A percentile compares a stretch with the other conserved stretches of the same genome.
Conservation (phyloP, 2,329 filamentous ascomycete species). For the Fusarium abutilonis region DNA sequence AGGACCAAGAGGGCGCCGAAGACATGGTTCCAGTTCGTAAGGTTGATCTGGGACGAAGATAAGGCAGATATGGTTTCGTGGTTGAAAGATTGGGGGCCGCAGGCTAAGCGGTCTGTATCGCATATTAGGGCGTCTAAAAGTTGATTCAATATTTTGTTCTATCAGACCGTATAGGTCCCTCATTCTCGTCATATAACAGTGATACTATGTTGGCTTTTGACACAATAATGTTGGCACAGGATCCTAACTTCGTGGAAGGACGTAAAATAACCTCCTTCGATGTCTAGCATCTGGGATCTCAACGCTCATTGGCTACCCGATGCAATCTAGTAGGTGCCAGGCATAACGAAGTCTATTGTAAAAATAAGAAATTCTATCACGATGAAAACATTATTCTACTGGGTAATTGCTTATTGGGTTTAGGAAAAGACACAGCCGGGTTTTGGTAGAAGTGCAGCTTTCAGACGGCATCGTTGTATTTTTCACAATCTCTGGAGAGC, state of each 20-base stretch:
- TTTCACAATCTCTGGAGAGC: no score
- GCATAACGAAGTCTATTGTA: no score
- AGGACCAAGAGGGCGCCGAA: constrained; percentile 45
- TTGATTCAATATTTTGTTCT: constrained; percentile 7
- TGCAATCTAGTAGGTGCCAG: no score
- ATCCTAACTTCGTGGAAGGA: background rate
- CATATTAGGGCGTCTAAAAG: constrained; percentile 24
- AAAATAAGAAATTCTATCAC: no score
- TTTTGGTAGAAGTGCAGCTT: constrained; percentile 19
- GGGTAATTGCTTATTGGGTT: constrained; percentile 11
- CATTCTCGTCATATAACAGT: no score
- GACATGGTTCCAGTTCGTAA: constrained; percentile 63
- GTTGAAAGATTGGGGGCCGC: background rate
- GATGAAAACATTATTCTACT: no score
- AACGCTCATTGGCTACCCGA: background rate
- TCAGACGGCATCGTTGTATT: background rate
- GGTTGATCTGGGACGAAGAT: constrained; percentile 62
- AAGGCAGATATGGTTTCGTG: constrained; percentile 2
- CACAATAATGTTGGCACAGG: background rate
- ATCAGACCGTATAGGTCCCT: background rate
- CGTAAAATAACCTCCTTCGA: constrained; percentile 5
- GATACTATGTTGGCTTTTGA: no score
- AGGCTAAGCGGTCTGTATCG: background rate
- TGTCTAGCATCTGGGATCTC: background rate
- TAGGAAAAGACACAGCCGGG: constrained; percentile 31